Conservation (phyloP, 116 monocot species). For the Zostera marina region DNA sequence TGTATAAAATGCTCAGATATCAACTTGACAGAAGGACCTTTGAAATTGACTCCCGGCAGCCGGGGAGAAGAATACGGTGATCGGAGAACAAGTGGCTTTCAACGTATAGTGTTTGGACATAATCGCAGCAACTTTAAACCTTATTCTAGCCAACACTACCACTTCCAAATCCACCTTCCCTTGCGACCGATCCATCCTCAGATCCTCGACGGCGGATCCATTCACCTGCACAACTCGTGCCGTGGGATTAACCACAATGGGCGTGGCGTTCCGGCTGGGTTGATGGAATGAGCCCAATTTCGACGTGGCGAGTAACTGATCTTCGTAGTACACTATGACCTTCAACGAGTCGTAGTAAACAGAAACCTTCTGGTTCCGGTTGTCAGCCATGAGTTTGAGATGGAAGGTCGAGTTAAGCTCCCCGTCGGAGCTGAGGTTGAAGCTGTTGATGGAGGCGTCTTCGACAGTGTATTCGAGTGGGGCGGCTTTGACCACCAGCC, state of each 20-base stretch:
- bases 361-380: constrained; percentile 23
- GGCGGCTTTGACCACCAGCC: constrained; percentile 29
- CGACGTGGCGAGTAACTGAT: constrained; percentile 10
- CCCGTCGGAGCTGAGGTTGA: constrained; percentile 24
- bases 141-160: constrained; percentile 15
- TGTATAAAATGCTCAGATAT: not conserved
- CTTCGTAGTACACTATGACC: constrained; percentile 20
- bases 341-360: constrained; percentile 30
- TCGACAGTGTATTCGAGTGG: constrained; percentile 29
- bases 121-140: constrained; percentile 21
- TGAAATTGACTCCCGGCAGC: constrained; percentile 3
- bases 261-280: constrained; percentile 14
- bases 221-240: constrained; percentile 8
- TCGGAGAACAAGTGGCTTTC: constrained; percentile 18
- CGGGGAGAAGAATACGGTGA: constrained; percentile 11
- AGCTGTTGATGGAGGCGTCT: constrained; percentile 14
- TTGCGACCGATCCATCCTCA: constrained; percentile 13
- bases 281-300: constrained; percentile 21
- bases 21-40: constrained; percentile 17
- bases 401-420: constrained; percentile 30
- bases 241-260: constrained; percentile 8
- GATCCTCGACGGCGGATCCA: constrained; percentile 2
- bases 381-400: constrained; percentile 18
- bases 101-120: constrained; percentile 22
- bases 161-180: constrained; percentile 22